phyloP scores from a whole-genome alignment of 306 rosid genomes.

The Prunus campanulata region DNA sequence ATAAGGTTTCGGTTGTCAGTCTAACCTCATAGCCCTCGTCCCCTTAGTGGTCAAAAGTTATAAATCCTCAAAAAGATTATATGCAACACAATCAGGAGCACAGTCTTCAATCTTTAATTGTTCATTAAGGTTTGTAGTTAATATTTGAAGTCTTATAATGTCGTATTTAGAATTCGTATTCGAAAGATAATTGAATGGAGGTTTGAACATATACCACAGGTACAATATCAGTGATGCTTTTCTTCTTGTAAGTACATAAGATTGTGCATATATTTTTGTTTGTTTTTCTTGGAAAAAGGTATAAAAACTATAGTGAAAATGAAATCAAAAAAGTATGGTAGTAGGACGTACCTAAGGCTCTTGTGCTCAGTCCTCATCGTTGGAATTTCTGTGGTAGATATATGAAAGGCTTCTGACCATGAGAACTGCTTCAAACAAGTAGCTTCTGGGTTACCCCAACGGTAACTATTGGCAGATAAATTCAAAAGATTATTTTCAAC shows the following conservation, averaged over 20 bases:
- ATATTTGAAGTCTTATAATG: no score
- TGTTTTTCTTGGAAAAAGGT: neutral
- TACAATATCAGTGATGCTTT: neutral
- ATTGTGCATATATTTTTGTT: neutral
- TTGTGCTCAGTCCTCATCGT: slow-evolving; percentile 29
- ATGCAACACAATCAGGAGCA: no score
- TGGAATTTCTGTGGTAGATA: slow-evolving; percentile 42
- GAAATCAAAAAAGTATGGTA: neutral
- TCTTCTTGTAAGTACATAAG: neutral
- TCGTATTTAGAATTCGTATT: no score
- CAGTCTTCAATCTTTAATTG: no score
- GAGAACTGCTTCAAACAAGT: slow-evolving; percentile 39
- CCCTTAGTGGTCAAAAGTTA: no score
- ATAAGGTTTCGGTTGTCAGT: no score
- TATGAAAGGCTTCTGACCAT: slow-evolving; percentile 78
- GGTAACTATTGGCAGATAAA: slow-evolving; percentile 42
- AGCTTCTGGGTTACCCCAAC: slow-evolving; percentile 70
- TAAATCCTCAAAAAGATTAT: no score
- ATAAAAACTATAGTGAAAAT: neutral
- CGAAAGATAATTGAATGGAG: no score
- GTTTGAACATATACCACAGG: no score
- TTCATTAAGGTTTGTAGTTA: no score
- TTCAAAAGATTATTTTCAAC: slow-evolving; percentile 31
- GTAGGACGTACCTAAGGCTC: slow-evolving; percentile 41
- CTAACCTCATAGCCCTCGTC: no score